A percentile compares a stretch with the other conserved stretches of the same genome.
These are phyloP conservation scores for Salix exigua DNA, from an alignment of 345 rosid genomes.

Conservation along the genomic window DNA sequence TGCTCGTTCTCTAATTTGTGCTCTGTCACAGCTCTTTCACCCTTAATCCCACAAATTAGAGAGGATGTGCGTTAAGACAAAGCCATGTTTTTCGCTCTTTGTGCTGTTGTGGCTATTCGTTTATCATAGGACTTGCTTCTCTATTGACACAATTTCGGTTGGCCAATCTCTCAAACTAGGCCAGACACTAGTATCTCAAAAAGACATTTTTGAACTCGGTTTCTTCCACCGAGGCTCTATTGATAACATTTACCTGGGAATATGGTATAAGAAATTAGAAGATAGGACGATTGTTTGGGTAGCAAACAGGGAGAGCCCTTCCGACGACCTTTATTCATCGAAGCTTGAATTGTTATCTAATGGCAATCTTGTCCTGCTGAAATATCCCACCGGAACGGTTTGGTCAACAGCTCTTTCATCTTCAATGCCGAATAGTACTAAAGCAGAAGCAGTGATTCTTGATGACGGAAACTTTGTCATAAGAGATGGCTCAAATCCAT, in stretches of 20 bases:
- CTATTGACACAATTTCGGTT: neutral
- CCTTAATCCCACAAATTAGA: no score
- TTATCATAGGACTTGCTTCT: neutral
- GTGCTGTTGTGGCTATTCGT: no score
- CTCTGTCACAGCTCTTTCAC: no score
- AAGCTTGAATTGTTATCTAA: no score
- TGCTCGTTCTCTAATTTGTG: no score
- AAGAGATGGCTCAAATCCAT: slow-evolving; percentile 5
- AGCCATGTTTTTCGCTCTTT: no score
- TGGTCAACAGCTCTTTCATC: no score
- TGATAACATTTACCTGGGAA: neutral
- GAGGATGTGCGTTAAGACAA: no score
- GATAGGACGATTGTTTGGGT: neutral
- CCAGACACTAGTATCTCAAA: neutral
- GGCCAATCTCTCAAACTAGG: neutral
- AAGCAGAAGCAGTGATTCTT: slow-evolving; percentile 19
- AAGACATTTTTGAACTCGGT: neutral
- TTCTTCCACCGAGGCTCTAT: neutral
- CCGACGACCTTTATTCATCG: no score
- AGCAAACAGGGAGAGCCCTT: neutral
- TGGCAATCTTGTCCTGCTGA: no score
- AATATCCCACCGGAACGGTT: no score
- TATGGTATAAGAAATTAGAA: neutral
- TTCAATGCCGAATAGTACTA: neutral
- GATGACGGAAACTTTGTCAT: slow-evolving; percentile 27